These are phyloP conservation scores for Yamadazyma diospyri DNA, from an alignment of 1,139 yeast species.

Conservation along the genomic window DNA sequence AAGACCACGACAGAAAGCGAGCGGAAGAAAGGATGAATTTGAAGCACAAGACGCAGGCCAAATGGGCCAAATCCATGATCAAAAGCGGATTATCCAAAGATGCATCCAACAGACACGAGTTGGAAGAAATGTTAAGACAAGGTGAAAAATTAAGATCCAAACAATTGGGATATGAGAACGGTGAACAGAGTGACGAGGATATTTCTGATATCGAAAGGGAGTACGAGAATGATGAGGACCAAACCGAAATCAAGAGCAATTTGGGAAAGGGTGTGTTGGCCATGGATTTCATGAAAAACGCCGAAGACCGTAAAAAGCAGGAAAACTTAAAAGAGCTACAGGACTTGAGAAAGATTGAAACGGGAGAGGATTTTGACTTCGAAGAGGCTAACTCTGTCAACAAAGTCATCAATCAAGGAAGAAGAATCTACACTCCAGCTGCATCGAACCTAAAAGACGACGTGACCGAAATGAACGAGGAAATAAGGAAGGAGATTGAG, in stretches of 20 bases:
- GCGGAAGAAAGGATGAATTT: constrained; percentile 92
- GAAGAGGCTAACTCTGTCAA: constrained; percentile 36
- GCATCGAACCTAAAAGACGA: constrained; percentile 45
- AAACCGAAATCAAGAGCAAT: constrained; percentile 31
- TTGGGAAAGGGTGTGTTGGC: constrained; percentile 84
- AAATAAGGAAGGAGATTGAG: constrained; percentile 46
- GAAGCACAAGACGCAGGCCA: constrained; percentile 81
- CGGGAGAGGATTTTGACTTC: constrained; percentile 38
- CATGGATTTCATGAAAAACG: constrained; percentile 94
- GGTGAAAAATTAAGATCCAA: constrained; percentile 76
- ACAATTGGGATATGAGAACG: constrained; percentile 65
- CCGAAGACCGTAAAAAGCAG: constrained; percentile 61
- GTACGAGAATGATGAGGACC: constrained; percentile 32
- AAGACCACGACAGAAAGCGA: constrained; percentile 66
- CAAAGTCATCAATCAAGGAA: constrained; percentile 63
- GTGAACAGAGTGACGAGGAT: constrained; percentile 48
- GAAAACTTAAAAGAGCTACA: constrained; percentile 54
- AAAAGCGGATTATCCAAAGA: constrained; percentile 90
- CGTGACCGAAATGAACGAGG: constrained; percentile 37
- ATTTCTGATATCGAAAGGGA: constrained; percentile 51
- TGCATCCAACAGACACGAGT: constrained; percentile 74
- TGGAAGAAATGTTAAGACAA: constrained; percentile 90
- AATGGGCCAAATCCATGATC: constrained; percentile 91
- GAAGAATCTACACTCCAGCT: constrained; percentile 79
- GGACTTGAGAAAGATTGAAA: constrained; percentile 43